phyloP scores from a whole-genome alignment of 495 filamentous ascomycete species.

The Mycothermus thermophilus region DNA sequence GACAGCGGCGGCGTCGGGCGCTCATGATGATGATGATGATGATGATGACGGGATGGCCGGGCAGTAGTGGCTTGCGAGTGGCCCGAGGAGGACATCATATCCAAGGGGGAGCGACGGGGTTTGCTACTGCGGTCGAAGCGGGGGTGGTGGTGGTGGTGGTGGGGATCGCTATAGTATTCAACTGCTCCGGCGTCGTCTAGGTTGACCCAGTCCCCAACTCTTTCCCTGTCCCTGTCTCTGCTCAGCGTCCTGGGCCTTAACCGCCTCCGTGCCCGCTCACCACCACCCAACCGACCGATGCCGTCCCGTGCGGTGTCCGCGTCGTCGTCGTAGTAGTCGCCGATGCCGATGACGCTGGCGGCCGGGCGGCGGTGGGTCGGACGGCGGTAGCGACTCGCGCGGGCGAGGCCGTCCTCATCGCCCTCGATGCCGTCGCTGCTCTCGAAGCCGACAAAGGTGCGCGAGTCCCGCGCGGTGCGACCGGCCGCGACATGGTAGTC shows the following conservation, averaged over 20 bases:
- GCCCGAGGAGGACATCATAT: too few relatives aligned
- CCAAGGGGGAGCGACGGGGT: too few relatives aligned
- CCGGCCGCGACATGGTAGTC: constrained; percentile 2
- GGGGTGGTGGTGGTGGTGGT: neutral
- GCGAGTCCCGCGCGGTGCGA: neutral
- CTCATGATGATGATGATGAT: too few relatives aligned
- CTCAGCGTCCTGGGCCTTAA: too few relatives aligned
- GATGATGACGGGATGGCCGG: neutral
- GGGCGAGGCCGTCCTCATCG: neutral
- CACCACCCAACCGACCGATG: too few relatives aligned
- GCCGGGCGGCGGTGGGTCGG: constrained; percentile 1
- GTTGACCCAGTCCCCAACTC: too few relatives aligned
- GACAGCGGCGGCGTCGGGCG: neutral
- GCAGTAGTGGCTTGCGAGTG: neutral
- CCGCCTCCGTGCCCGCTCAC: too few relatives aligned
- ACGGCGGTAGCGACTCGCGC: neutral
- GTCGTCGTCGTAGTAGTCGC: too few relatives aligned
- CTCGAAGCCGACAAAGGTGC: neutral
- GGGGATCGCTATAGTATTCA: constrained; percentile 1
- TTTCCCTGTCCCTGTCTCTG: too few relatives aligned
- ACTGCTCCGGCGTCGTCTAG: too few relatives aligned
- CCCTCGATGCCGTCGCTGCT: constrained; percentile 1
- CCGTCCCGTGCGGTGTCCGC: too few relatives aligned
- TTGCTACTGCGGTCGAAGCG: neutral
- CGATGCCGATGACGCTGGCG: constrained; percentile 6